Evolutionary conservation across 2,329 filamentous ascomycete species (phyloP).

Genomic region (Sphaerostilbella broomeana): DNA sequence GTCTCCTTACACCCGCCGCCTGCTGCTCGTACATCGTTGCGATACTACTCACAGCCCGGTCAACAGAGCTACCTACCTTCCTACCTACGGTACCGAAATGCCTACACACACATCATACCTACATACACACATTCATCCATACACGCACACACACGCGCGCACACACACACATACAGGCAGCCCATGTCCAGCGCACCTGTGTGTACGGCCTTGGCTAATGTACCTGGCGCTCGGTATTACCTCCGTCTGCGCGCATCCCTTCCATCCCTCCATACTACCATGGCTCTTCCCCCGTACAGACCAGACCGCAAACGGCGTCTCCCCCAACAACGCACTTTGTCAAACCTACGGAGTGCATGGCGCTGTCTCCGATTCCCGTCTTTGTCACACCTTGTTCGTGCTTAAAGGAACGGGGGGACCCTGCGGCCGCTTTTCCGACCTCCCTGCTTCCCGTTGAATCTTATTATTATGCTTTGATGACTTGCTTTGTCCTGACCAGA

Average conservation of each 20-base stretch:
- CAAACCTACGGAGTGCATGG: conserved; percentile 12
- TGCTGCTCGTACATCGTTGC: conserved; percentile 1
- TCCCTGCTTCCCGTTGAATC: conserved; percentile 9
- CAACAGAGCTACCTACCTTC: not conserved
- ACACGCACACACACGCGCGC: conserved; percentile 3
- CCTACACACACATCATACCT: conserved; percentile 1
- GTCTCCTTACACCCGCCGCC: not conserved
- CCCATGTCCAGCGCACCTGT: no score
- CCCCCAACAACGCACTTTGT: conserved; percentile 16
- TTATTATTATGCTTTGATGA: no score
- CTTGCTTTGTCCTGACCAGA: no score
- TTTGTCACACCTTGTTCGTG: conserved; percentile 12
- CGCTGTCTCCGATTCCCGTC: conserved; percentile 12
- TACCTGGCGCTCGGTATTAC: conserved; percentile 11
- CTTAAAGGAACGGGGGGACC: conserved; percentile 13
- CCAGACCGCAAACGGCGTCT: conserved; percentile 13
- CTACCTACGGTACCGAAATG: no score
- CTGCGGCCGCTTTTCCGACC: conserved; percentile 8
- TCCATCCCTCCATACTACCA: conserved; percentile 6
- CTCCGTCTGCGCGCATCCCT: not conserved
- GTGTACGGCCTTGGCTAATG: conserved; percentile 6
- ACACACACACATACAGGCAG: not conserved
- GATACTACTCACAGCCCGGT: not conserved
- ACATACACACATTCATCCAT: conserved; percentile 5
- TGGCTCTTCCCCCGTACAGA: conserved; percentile 5